Evolutionary conservation across 2,329 filamentous ascomycete genomes (phyloP), one percentile per base, ranked within the genome.

Genomic region (Fusarium foetens): DNA sequence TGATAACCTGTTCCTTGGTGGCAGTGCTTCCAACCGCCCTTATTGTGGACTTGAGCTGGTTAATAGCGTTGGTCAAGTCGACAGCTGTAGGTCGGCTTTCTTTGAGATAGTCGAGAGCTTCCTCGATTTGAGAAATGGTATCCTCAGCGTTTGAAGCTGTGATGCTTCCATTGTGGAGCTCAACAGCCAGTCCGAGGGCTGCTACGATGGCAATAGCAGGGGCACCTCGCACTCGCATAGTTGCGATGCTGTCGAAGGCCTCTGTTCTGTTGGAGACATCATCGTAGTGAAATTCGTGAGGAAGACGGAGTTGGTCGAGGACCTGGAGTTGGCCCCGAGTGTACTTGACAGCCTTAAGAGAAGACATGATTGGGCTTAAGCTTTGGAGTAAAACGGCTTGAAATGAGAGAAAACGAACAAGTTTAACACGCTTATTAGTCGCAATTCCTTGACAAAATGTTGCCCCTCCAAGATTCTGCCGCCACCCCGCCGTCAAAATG

Each of bases 131-230:
- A 5, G 87, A 82, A 48, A 95, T 89, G 54, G 92, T 88, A 52
- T 92, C 90, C 0, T 84, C 79, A 0, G 84, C 80, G 0, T 82
- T 83, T 0, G 80, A 75, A 3, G 89, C 86, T 8, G 84, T 81
- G 13, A 79, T 68, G 6, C 80, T 62, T 66, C 87, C 87, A 12
- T 88, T 88, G 55, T 90, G 85, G 13, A 98, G 83, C 81, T 98
- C 95, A 13, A 97, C 93, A 3, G 94, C 95, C 39, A 98, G 88
- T 5, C 93, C 92, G 38, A 99, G 88, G 25, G 93, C 93, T 27
- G 96, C 96, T n/a, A 99, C 96, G 72, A 99, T 98, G 48, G 96
- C 96, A 80, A 99, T 99, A 49, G 96, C 96, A 1, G 96, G 96
- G 9, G 96, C 96, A 38, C 83, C 94, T 77, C 93, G 90, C 11